Conservation (phyloP, 257 asterid species). For the Jaltomata sinuosa region DNA sequence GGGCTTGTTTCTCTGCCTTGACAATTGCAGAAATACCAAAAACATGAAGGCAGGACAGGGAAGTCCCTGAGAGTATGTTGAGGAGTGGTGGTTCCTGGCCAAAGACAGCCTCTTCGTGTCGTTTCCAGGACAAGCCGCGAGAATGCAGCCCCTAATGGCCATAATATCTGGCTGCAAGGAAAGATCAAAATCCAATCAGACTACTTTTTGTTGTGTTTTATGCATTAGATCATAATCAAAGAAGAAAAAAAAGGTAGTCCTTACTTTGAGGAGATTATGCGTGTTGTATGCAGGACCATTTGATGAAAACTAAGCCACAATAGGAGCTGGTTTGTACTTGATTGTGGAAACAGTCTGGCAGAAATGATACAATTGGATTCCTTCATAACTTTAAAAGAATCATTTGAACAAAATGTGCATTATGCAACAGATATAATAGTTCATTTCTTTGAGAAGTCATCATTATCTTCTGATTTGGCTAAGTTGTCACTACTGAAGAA, state of each 20-base stretch:
- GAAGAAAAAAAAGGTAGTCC: too few relatives aligned
- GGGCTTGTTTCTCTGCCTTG: slow-evolving; percentile 57
- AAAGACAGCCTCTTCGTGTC: slow-evolving; percentile 12
- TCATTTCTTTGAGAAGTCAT: not conserved
- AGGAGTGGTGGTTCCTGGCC: slow-evolving; percentile 26
- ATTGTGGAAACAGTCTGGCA: too few relatives aligned
- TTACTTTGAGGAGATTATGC: too few relatives aligned
- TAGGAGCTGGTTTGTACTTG: too few relatives aligned
- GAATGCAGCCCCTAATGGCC: slow-evolving; percentile 71
- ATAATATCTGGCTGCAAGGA: slow-evolving; percentile 59
- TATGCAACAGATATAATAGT: not conserved
- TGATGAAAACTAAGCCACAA: too few relatives aligned
- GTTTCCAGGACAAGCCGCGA: slow-evolving; percentile 63
- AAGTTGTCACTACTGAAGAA: slow-evolving; percentile 20
- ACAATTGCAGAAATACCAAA: slow-evolving; percentile 56
- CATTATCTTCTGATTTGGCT: slow-evolving; percentile 17
- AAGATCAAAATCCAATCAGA: not conserved
- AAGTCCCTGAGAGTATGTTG: slow-evolving; percentile 59
- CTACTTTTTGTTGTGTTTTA: not conserved
- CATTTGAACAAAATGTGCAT: not conserved
- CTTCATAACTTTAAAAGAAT: too few relatives aligned
- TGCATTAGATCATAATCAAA: not conserved
- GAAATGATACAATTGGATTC: too few relatives aligned
- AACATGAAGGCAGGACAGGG: slow-evolving; percentile 76
- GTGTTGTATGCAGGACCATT: too few relatives aligned